Evolutionary conservation across 2,329 filamentous ascomycete species (phyloP).

Genomic region (Scleromitrula shiraiana): DNA sequence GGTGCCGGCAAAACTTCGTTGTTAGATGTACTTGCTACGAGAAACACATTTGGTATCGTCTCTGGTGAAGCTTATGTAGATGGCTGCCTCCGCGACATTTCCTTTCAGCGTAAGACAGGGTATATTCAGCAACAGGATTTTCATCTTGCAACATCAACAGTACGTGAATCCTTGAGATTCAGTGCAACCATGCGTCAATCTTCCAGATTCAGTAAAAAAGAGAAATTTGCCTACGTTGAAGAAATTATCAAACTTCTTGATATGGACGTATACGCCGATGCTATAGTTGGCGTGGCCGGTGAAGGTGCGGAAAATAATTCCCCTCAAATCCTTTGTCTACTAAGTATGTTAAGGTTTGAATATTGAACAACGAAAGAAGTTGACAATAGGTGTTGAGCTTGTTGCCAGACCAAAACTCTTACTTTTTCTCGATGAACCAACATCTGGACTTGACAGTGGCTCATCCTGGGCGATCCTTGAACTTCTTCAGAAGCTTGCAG

Average conservation of each 20-base stretch:
- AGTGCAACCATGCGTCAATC: conserved; percentile 81
- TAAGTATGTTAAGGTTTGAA: conserved; percentile 60
- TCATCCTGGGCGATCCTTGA: conserved; percentile 88
- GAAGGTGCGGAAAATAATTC: conserved; percentile 43
- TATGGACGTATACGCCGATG: conserved; percentile 85
- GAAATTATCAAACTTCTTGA: conserved; percentile 86
- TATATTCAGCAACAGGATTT: too few relatives aligned
- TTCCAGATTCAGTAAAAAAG: conserved; percentile 55
- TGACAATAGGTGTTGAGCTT: conserved; percentile 67
- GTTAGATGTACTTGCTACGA: conserved; percentile 68
- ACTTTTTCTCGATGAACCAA: conserved; percentile 68
- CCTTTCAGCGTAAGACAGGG: too few relatives aligned
- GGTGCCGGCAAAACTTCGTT: conserved; percentile 82
- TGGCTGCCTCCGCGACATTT: conserved; percentile 48
- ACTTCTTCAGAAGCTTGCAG: conserved; percentile 79
- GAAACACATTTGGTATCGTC: conserved; percentile 83
- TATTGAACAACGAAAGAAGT: conserved; percentile 55
- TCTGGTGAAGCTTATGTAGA: conserved; percentile 70
- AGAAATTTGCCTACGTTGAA: conserved; percentile 82
- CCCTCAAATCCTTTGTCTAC: conserved; percentile 69
- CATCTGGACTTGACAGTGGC: conserved; percentile 88
- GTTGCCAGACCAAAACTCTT: conserved; percentile 61
- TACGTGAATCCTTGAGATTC: conserved; percentile 81
- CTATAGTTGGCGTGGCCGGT: conserved; percentile 70
- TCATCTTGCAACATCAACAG: too few relatives aligned